Conservation (phyloP, 2,329 filamentous ascomycete genomes). For the Pseudohalonectria lignicola region DNA sequence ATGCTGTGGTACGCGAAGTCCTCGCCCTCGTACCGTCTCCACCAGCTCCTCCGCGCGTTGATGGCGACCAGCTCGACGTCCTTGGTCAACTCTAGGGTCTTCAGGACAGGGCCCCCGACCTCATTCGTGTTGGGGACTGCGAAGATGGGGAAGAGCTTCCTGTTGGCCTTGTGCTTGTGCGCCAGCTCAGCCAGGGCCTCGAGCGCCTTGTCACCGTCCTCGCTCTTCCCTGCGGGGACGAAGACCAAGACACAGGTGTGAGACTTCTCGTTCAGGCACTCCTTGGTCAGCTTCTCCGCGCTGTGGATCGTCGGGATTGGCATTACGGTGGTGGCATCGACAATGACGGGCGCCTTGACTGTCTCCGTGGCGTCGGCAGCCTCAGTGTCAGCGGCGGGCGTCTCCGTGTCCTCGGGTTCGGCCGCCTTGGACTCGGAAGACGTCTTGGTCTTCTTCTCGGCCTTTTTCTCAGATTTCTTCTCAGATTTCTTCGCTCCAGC, state of each 20-base stretch:
- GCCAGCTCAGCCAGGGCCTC: slow-evolving; percentile 60
- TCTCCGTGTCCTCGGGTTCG: slow-evolving; percentile 27
- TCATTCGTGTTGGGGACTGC: slow-evolving; percentile 54
- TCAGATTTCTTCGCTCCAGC: slow-evolving; percentile 31
- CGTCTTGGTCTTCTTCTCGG: slow-evolving; percentile 9
- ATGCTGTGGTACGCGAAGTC: slow-evolving; percentile 50
- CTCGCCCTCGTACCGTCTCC: slow-evolving; percentile 55
- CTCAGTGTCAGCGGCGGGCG: slow-evolving; percentile 20
- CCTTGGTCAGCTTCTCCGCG: slow-evolving; percentile 50
- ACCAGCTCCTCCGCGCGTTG: slow-evolving; percentile 82
- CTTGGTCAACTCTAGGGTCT: slow-evolving; percentile 49
- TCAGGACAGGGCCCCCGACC: slow-evolving; percentile 42
- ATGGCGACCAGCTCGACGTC: slow-evolving; percentile 67
- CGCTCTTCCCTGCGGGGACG: slow-evolving; percentile 37
- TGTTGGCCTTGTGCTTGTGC: slow-evolving; percentile 60
- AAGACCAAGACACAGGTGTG: slow-evolving; percentile 76
- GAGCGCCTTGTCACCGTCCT: slow-evolving; percentile 43
- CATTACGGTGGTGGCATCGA: slow-evolving; percentile 44
- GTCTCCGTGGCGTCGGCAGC: slow-evolving; percentile 24
- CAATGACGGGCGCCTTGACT: slow-evolving; percentile 30
- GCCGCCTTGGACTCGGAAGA: slow-evolving; percentile 25
- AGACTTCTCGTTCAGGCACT: slow-evolving; percentile 67
- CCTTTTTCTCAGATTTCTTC: slow-evolving; percentile 28
- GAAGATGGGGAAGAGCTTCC: slow-evolving; percentile 74
- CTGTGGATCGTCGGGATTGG: slow-evolving; percentile 56